These are phyloP conservation scores for Geranium incanum DNA, from an alignment of 441 rosid genomes.

Conservation along the genomic window DNA sequence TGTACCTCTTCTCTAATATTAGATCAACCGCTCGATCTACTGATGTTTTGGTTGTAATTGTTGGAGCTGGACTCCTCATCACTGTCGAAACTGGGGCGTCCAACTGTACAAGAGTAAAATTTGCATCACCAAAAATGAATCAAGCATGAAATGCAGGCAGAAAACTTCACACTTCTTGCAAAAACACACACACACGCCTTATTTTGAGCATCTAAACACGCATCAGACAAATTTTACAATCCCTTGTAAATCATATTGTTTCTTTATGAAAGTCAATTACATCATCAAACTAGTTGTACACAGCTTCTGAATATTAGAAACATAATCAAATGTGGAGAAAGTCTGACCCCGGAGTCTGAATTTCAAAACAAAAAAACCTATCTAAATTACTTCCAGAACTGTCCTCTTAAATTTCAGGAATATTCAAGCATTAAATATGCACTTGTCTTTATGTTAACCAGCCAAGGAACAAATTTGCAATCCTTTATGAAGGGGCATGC, in stretches of 20 bases:
- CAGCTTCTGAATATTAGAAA: no score
- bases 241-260: no score
- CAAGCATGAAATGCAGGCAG: neutral
- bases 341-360: no score
- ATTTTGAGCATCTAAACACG: no score
- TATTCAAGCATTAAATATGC: neutral
- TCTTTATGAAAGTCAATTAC: no score
- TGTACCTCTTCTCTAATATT: conserved; percentile 49
- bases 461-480: neutral
- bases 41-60: conserved; percentile 48
- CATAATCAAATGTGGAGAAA: neutral
- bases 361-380: no score
- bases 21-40: conserved; percentile 50
- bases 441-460: neutral
- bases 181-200: no score
- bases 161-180: neutral
- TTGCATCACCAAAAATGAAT: conserved; percentile 11
- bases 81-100: conserved; percentile 43
- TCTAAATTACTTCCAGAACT: neutral
- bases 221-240: no score
- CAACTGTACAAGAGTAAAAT: conserved; percentile 36
- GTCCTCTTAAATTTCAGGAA: neutral
- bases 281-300: no score
- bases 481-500: no score
- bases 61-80: conserved; percentile 74